These are phyloP conservation scores for Geotrichum klebahnii DNA, from an alignment of 1,139 yeast genomes.

Conservation along the genomic window DNA sequence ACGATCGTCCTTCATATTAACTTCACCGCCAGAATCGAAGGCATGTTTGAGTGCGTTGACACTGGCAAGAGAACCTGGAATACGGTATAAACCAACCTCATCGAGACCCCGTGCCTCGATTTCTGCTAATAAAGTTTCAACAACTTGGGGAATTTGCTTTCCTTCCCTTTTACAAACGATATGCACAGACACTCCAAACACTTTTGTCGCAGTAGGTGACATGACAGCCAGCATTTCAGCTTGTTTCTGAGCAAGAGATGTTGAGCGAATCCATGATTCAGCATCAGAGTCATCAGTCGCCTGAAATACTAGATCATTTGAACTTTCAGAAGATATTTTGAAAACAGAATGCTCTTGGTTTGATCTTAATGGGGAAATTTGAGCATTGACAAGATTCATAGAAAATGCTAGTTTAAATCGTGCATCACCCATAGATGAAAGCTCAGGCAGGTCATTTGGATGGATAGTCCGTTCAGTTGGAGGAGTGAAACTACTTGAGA, in stretches of 20 bases:
- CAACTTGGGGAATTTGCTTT: constrained; percentile 58
- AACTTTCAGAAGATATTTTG: constrained; percentile 55
- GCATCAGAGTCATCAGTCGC: constrained; percentile 59
- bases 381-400: constrained; percentile 51
- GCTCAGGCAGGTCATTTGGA: constrained; percentile 57
- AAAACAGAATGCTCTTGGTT: constrained; percentile 45
- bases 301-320: constrained; percentile 56
- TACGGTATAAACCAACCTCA: constrained; percentile 89
- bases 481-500: constrained; percentile 32
- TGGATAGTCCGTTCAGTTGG: constrained; percentile 46
- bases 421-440: constrained; percentile 43
- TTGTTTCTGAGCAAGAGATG: constrained; percentile 43
- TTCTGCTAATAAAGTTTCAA: constrained; percentile 61
- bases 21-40: constrained; percentile 68
- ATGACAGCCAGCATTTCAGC: constrained; percentile 39
- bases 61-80: constrained; percentile 82
- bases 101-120: constrained; percentile 80
- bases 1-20: constrained; percentile 61
- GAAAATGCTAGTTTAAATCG: constrained; percentile 54
- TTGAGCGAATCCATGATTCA: constrained; percentile 64
- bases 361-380: constrained; percentile 24
- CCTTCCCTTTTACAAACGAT: constrained; percentile 71
- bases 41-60: constrained; percentile 63
- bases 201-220: constrained; percentile 40
- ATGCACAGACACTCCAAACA: constrained; percentile 86